Base-by-base conservation (phyloP, 129 eudicot species). In the Apium graveolens region DNA sequence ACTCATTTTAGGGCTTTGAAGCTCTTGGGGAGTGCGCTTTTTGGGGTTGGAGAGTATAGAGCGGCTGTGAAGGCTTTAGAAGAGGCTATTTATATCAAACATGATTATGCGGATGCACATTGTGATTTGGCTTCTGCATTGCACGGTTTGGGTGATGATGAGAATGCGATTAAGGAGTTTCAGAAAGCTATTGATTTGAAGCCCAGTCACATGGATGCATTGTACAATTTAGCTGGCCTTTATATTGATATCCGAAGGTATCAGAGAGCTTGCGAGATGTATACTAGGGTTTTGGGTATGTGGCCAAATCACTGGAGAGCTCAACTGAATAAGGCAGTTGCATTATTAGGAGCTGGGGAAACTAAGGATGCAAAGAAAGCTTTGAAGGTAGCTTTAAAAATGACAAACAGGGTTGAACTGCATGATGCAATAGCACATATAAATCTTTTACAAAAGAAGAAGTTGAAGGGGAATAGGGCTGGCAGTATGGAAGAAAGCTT, bases 171-270 rank as follows among this genome's bases (percentile, higher is more conserved):
- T 77, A 91, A 92, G 78, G 96, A 92, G 89, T 95, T 95, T 86
- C 99, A 95, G 70, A 95, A 92, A 84, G 99, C 99, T 11, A 88
- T 95, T 78, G 99, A 95, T 82, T 78, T 95, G 84, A 90, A 87
- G 76, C 99, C 99, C 17, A 97, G 95, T 65, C 99, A 95, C 84
- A 91, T 92, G 42, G 99, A 95, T 83, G 99, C 96, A 77, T 81
- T 95, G 79, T 95, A 95, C 77, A 95, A 95, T 85, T 77, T 95
- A 78, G 99, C 97, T 66, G 97, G 97, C 42, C 86, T 95, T 51
- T 91, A 92, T 84, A 95, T 95, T 97, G 99, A 95, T 81, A 91
- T 91, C 89, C 96, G 96, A 29, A 85, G 99, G 84, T 95, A 88
- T 78, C 99, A 92, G 71, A 86, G 99, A 70, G 99, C 99, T 66